Evolutionary conservation across 208 protist species (phyloP), one percentile per base, ranked within the genome.

Genomic region (Tritrichomonas foetus): DNA sequence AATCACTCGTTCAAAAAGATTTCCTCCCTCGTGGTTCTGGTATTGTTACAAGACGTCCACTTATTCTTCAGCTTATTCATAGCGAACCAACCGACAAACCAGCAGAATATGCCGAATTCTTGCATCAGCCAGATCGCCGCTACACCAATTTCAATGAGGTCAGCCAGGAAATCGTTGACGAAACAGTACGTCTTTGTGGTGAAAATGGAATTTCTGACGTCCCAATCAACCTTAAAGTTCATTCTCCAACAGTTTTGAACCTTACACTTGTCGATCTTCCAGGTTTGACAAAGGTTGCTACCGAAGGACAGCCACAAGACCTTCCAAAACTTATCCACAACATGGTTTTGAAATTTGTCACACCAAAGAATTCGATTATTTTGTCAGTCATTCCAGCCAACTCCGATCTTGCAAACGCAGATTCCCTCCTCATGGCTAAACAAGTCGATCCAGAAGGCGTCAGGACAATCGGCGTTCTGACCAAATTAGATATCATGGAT

Each of bases 261-360:
- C 97, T 99, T 0, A 99, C 99, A 33, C 96, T 99, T 13, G 98
- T 99, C 13, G 99, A 99, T 97, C 96, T 99, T 41, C 99, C 99
- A 30, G 99, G 99, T 93, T 96, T 99, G 20, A 99, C 99, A 14
- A 99, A 99, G 96, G 95, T 97, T 69, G 96, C 98, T 27, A 97
- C 99, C 44, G 98, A 97, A 14, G 98, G 99, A 94, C 99, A 99
- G 96, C 98, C 98, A 14, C 96, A 97, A 93, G 98, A 99, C 95
- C 99, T 99, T 95, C 98, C 99, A 93, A 94, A 97, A 57, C 97
- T 98, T 84, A 99, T 99, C 93, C 97, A 97, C 94, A 96, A 97
- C 25, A 99, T 99, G 98, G 97, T 99, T 11, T 95, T 98, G 11
- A 93, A 97, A 75, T 99, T 98, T 95, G 98, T 99, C 66, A 53